Conservation (phyloP, 208 protist genomes). For the Trichomonas tenax region DNA sequence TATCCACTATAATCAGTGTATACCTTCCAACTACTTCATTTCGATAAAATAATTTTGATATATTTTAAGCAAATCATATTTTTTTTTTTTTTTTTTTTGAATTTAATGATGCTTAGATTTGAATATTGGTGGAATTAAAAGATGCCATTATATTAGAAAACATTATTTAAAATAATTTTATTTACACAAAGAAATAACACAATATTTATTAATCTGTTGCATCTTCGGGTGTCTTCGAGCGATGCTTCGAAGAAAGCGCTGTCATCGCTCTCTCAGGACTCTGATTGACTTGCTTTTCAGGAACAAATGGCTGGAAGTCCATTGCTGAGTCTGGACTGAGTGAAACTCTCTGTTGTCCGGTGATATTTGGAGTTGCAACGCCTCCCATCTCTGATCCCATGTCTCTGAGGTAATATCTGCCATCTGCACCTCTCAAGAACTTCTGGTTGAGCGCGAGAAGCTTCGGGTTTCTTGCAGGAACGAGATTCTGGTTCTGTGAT, state of each 20-base stretch:
- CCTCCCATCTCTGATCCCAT: background rate
- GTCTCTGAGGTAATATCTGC: constrained; percentile 9
- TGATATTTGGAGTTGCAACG: background rate
- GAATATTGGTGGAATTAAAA: too few relatives aligned
- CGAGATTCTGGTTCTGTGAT: background rate
- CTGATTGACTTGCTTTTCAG: background rate
- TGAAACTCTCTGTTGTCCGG: background rate
- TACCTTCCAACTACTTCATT: too few relatives aligned
- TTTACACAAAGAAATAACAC: background rate
- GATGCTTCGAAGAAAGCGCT: background rate
- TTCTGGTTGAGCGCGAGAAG: background rate
- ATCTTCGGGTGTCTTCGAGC: background rate
- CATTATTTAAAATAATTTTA: too few relatives aligned
- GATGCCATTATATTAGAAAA: too few relatives aligned
- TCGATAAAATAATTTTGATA: too few relatives aligned
- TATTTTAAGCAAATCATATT: too few relatives aligned
- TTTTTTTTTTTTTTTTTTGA: too few relatives aligned
- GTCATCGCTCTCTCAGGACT: background rate
- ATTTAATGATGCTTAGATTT: too few relatives aligned
- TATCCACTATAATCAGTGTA: too few relatives aligned
- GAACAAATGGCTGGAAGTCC: background rate
- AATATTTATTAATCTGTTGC: background rate
- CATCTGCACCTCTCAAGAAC: constrained; percentile 1
- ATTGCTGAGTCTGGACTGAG: background rate
- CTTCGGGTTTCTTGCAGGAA: background rate